Percentiles rank a stretch among this genome's conserved stretches.
These are phyloP conservation scores for Neofusicoccum umdonicola DNA, from an alignment of 2,329 filamentous ascomycete species.

Conservation along the genomic window DNA sequence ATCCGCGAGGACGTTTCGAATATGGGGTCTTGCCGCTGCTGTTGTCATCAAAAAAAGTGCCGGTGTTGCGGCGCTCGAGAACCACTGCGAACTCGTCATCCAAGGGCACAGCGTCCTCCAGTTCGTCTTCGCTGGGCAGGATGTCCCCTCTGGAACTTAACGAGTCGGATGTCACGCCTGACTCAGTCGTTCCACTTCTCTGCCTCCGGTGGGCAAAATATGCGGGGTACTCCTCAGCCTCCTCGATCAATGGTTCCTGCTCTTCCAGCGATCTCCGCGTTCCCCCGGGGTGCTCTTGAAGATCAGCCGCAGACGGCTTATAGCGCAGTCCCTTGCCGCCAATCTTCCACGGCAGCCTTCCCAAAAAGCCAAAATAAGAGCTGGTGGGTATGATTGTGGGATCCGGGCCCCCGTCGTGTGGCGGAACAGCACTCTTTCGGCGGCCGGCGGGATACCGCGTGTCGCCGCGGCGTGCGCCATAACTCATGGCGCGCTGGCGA, in stretches of 20 bases:
- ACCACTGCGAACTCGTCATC: slow-evolving; percentile 90
- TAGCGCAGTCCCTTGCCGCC: slow-evolving; percentile 78
- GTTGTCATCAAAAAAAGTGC: slow-evolving; percentile 61
- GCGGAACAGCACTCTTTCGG: slow-evolving; percentile 55
- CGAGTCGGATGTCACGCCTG: slow-evolving; percentile 79
- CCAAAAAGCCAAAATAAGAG: slow-evolving; percentile 79
- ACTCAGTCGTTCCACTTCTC: slow-evolving; percentile 76
- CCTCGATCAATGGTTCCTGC: slow-evolving; percentile 71
- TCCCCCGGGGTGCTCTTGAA: slow-evolving; percentile 80
- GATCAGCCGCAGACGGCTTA: slow-evolving; percentile 83
- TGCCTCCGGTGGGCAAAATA: slow-evolving; percentile 49
- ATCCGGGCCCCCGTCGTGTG: slow-evolving; percentile 58
- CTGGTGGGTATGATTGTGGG: slow-evolving; percentile 89
- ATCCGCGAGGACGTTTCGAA: slow-evolving; percentile 45
- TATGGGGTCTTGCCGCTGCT: slow-evolving; percentile 61
- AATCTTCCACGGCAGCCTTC: slow-evolving; percentile 79
- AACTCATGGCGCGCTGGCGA: slow-evolving; percentile 82
- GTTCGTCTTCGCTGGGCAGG: slow-evolving; percentile 84
- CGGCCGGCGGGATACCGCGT: slow-evolving; percentile 30
- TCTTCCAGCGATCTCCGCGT: slow-evolving; percentile 54
- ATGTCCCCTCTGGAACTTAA: slow-evolving; percentile 84
- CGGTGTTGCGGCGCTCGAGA: slow-evolving; percentile 67
- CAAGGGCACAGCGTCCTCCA: slow-evolving; percentile 84
- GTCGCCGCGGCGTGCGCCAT: slow-evolving; percentile 65
- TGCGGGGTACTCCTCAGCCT: slow-evolving; percentile 50